Conservation (phyloP, 176 grass and related monocot species). For the Oryza longistaminata region DNA sequence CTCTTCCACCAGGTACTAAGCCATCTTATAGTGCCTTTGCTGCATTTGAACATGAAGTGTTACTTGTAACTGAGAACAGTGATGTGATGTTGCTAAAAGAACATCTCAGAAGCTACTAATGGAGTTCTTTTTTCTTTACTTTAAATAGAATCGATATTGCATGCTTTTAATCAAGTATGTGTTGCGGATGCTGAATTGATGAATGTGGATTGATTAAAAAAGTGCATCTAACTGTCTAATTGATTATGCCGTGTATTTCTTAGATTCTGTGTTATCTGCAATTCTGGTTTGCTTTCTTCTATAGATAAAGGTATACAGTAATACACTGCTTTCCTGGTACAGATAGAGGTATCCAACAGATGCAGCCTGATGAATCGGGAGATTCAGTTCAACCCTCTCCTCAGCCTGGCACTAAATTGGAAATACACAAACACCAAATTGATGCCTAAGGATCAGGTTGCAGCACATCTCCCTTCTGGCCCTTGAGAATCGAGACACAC, state of each 20-base stretch:
- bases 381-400: not conserved
- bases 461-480: not conserved
- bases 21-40: not conserved
- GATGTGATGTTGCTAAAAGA: not conserved
- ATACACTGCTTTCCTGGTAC: not conserved
- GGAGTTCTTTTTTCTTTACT: not conserved
- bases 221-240: not conserved
- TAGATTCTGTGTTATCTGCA: not conserved
- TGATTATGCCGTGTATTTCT: not conserved
- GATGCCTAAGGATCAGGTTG: not conserved
- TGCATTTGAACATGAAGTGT: not conserved
- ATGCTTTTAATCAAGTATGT: too few relatives aligned
- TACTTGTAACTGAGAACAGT: not conserved
- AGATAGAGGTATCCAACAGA: not conserved
- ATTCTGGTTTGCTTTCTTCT: too few relatives aligned
- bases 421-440: not conserved
- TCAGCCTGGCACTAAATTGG: not conserved
- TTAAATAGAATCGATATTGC: not conserved
- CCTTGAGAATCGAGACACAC: too few relatives aligned
- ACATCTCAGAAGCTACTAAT: too few relatives aligned
- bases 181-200: not conserved
- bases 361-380: not conserved
- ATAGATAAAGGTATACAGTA: not conserved
- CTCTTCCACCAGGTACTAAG: conserved; percentile 23
- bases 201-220: not conserved